phyloP scores from a whole-genome alignment of 441 rosid species.

The Brassica hybrid region DNA sequence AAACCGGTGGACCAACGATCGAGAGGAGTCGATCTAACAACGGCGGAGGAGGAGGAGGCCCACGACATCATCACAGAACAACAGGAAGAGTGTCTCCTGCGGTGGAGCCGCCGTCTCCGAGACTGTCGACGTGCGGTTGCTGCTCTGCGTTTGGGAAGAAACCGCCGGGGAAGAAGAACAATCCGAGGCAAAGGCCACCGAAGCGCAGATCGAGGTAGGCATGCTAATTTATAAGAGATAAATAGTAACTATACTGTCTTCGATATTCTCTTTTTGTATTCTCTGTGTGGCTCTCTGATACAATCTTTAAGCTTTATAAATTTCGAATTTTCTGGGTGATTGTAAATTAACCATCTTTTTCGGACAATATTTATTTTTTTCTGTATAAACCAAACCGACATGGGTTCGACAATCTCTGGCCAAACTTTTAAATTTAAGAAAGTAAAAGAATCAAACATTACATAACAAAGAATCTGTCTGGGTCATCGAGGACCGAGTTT shows the following conservation, averaged over 20 bases:
- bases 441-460: conserved; percentile 6
- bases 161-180: conserved; percentile 46
- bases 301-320: no score
- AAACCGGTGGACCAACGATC: conserved; percentile 44
- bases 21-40: conserved; percentile 76
- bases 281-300: no score
- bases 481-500: conserved; percentile 57
- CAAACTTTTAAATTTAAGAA: not conserved
- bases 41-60: conserved; percentile 53
- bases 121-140: conserved; percentile 79
- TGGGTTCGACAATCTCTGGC: no score
- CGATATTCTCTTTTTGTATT: no score
- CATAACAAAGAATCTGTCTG: not conserved
- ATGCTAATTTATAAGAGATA: not conserved
- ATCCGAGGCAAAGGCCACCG: conserved; percentile 56
- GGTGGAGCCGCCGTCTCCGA: conserved; percentile 91
- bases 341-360: no score
- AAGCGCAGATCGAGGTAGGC: conserved; percentile 66
- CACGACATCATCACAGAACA: conserved; percentile 55
- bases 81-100: conserved; percentile 86
- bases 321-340: no score
- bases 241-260: no score
- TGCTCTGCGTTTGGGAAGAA: conserved; percentile 78
- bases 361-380: no score
- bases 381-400: no score